Evolutionary conservation across 1,284 basidiomycete species (phyloP).

Genomic region (Sanguinoderma infundibulare): DNA sequence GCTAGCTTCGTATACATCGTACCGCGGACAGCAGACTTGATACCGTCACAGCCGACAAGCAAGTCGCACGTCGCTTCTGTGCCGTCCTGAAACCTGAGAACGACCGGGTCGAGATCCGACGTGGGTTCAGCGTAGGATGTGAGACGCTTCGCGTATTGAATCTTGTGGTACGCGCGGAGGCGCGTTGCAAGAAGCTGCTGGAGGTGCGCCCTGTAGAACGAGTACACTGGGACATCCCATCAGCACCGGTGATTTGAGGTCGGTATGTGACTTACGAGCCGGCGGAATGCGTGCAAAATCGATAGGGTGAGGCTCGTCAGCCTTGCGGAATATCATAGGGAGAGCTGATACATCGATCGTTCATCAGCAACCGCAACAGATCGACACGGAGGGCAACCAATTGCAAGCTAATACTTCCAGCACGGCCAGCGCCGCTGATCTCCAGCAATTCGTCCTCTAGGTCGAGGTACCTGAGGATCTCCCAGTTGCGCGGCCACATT

Average conservation of each 20-base stretch:
- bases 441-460: slow-evolving; percentile 26
- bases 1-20: slow-evolving; percentile 32
- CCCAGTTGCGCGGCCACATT: slow-evolving; percentile 33
- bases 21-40: slow-evolving; percentile 49
- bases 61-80: slow-evolving; percentile 43
- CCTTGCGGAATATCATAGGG: slow-evolving; percentile 13
- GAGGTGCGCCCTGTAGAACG: slow-evolving; percentile 48
- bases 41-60: slow-evolving; percentile 49
- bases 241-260: slow-evolving; percentile 26
- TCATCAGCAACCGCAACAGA: neutral
- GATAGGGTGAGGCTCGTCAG: slow-evolving; percentile 11
- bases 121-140: slow-evolving; percentile 30
- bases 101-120: slow-evolving; percentile 12
- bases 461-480: slow-evolving; percentile 26
- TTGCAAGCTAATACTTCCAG: neutral
- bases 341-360: neutral
- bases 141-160: slow-evolving; percentile 38
- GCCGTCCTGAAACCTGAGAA: slow-evolving; percentile 42
- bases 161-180: slow-evolving; percentile 34
- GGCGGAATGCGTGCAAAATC: neutral
- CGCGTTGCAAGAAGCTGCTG: slow-evolving; percentile 44
- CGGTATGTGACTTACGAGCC: neutral
- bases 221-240: slow-evolving; percentile 18
- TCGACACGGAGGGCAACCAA: too few species aligned
- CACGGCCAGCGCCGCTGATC: slow-evolving; percentile 1